Conservation (phyloP, 2,329 filamentous ascomycete species). For the Elsinoe ampelina region DNA sequence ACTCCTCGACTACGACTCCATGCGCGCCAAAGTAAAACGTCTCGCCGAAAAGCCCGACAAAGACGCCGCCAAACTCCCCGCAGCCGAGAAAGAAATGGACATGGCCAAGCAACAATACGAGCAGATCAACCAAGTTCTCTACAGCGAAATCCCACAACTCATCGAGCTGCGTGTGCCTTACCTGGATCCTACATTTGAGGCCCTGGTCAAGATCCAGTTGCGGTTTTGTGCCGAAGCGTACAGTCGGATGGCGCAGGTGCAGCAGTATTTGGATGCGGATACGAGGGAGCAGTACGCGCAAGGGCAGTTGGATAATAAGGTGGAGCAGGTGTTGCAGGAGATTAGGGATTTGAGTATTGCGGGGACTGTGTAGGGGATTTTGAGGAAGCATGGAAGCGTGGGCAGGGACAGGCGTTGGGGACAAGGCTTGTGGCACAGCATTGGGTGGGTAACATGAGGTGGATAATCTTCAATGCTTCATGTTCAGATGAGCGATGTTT, state of each 20-base stretch:
- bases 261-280: constrained; percentile 93
- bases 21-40: constrained; percentile 93
- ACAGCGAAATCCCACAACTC: constrained; percentile 82
- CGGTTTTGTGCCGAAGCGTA: constrained; percentile 98
- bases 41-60: constrained; percentile 98
- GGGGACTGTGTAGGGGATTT: constrained; percentile 44
- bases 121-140: constrained; percentile 92
- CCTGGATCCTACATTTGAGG: constrained; percentile 92
- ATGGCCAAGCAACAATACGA: constrained; percentile 91
- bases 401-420: background rate
- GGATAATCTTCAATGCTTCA: constrained; percentile 1
- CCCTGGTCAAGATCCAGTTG: constrained; percentile 95
- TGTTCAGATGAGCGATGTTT: constrained; percentile 7
- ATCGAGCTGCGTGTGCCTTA: constrained; percentile 97
- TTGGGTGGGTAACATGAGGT: background rate
- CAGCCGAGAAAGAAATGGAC: constrained; percentile 91
- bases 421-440: background rate
- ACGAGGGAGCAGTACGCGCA: constrained; percentile 93
- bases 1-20: constrained; percentile 92
- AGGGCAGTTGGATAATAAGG: constrained; percentile 79
- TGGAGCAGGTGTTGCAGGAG: constrained; percentile 93
- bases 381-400: background rate
- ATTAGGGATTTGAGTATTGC: constrained; percentile 94
- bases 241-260: constrained; percentile 95
- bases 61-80: constrained; percentile 90